These are phyloP conservation scores for Solanum paucissectum DNA, from an alignment of 257 asterid species.

Conservation along the genomic window DNA sequence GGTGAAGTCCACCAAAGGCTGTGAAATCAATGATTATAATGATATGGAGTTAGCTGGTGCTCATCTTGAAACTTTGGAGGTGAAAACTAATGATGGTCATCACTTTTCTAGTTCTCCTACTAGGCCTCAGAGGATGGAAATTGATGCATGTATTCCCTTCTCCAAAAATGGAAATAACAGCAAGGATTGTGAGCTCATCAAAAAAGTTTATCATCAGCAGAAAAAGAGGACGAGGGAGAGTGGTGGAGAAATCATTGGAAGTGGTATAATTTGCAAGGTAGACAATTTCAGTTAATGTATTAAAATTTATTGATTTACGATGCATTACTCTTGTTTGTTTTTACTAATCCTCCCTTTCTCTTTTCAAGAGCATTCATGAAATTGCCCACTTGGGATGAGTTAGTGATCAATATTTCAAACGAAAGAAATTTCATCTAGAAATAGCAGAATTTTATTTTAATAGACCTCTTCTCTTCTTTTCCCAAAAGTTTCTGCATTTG, in stretches of 20 bases:
- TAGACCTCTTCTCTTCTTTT: neutral
- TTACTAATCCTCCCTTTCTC: neutral
- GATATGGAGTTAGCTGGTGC: neutral
- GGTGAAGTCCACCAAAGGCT: neutral
- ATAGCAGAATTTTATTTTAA: neutral
- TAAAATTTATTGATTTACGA: neutral
- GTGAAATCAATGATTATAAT: neutral
- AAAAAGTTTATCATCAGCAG: slow-evolving; percentile 13
- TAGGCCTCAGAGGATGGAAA: slow-evolving; percentile 7
- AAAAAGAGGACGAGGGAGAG: slow-evolving; percentile 12
- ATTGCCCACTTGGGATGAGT: neutral
- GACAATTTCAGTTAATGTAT: neutral
- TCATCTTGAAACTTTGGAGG: neutral
- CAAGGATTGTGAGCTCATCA: slow-evolving; percentile 3
- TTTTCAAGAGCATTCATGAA: neutral
- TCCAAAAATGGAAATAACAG: neutral
- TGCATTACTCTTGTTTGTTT: neutral
- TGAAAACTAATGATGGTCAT: slow-evolving; percentile 3
- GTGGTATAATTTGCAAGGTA: slow-evolving; percentile 15
- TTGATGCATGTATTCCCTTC: neutral
- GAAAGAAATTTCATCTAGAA: neutral
- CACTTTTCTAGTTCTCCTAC: neutral
- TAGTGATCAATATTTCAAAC: neutral
- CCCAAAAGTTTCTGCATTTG: neutral
- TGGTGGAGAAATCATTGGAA: neutral